Evolutionary conservation across 2,329 filamentous ascomycete species (phyloP), one percentile per base, ranked within the genome.

Genomic region (Calonectria pauciramosa): DNA sequence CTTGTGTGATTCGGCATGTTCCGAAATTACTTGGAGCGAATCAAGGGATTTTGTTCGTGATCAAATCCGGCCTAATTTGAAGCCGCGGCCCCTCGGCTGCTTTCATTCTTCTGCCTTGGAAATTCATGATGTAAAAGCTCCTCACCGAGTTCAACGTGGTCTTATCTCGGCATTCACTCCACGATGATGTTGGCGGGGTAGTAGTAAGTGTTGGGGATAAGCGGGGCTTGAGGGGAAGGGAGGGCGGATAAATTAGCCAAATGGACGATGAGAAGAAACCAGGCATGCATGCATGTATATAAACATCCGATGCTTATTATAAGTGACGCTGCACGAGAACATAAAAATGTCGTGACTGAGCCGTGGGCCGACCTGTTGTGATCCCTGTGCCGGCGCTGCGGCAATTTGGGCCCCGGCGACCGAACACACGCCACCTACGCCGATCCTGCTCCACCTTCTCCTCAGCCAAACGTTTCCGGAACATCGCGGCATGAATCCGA

Each of bases 401-500:
- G 68, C 68, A 70, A 44, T 70, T 54, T 70, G 44, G 56, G 14
- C 51, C 51, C 68, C 32, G 67, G 68, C 32, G 28, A 28, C 49
- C 28, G 36, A 44, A 64, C 44, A 32, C 52, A 52, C 68, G 49
- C 47, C 32, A 38, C 32, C 4, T 49, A 54, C 23, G 56, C 56
- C 56, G 56, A 63, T 63, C 56, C 26, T 41, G 56, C 56, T 38
- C 70, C 47, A 63, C 65, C 51, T 44, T 64, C 52, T 41, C 52
- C 64, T 69, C 71, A 32, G 30, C 30, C n/a, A 64, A 71, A 16
- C 47, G 34, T 44, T 49, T 66, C 56, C 23, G 54, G 41, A 70
- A 49, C 66, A 41, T 30, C 38, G 59, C 71, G 56, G 34, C 60
- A 52, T 67, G 71, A 60, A 52, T 54, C 71, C 56, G 66, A 70